Base-by-base conservation (phyloP, 192 early-diverging fungal species). In the Nowakowskiella sp. region DNA sequence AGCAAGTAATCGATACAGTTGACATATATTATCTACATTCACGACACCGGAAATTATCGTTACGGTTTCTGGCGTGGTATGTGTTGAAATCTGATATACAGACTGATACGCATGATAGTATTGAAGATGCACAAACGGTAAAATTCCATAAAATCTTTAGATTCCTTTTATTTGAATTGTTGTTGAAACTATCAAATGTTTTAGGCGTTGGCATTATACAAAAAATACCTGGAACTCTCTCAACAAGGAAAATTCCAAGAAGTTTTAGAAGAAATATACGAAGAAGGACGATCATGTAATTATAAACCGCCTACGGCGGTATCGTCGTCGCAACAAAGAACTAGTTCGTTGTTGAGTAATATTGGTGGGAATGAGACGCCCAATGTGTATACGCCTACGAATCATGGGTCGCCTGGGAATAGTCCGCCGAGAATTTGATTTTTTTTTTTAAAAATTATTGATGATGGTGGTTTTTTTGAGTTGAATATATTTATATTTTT, bases 1-100 rank as follows among this genome's bases (percentile, higher is more conserved):
- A 68, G 16, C 91, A 92, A 58, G 82, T 93, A 19, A 86, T 90
- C 32, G 95, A 99, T 53, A 99, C 92, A 0, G 90, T 95, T n/a
- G 85, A 88, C 46, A 74, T 99, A 32, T 99, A 83, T 71, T 86
- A 86, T 56, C 76, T 85, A 61, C n/a, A 53, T 70, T 0, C 53
- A 56, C 0, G 23, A 31, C 34, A 9, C 60, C 84, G 87, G 31
- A 88, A 87, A 77, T 80, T 96, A 7, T 92, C 93, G 3, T 61
- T 98, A 13, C 74, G 85, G 9, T 98, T 96, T 61, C 68, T 98
- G 46, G 85, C 90, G 1, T 99, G 93, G 92, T 83, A 78, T 65
- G 53, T 99, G 6, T 73, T 88, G 25, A 62, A 76, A 5, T 70
- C 87, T 39, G 82, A 90, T 29, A 94, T 99, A 57, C 95, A 99